These are phyloP conservation scores for Jatropha podagrica DNA, from an alignment of 441 rosid genomes.

Conservation along the genomic window DNA sequence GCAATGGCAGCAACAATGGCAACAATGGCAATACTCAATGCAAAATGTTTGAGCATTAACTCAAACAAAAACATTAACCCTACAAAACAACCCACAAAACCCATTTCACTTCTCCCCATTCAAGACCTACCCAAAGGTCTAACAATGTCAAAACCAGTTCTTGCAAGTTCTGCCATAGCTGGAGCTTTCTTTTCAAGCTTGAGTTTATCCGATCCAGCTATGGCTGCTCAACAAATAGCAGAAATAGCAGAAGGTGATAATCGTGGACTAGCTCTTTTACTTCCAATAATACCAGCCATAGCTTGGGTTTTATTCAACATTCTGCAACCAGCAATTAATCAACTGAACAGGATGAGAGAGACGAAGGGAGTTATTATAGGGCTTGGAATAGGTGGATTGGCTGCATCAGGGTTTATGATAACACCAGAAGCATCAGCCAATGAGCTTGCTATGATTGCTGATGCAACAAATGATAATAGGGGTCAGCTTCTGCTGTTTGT, in stretches of 20 bases:
- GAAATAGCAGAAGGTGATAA: conserved; percentile 62
- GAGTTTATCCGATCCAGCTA: conserved; percentile 66
- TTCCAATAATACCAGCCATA: conserved; percentile 79
- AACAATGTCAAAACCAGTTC: conserved; percentile 33
- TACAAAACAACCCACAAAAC: conserved; percentile 33
- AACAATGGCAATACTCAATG: conserved; percentile 56
- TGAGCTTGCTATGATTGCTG: conserved; percentile 48
- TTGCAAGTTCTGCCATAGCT: conserved; percentile 55
- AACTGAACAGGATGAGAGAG: conserved; percentile 68
- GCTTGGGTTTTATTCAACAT: conserved; percentile 95
- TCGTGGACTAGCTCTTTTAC: conserved; percentile 78
- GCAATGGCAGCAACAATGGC: conserved; percentile 77
- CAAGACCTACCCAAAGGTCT: conserved; percentile 50
- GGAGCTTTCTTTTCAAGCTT: conserved; percentile 76
- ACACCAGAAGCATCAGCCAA: conserved; percentile 52
- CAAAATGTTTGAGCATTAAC: conserved; percentile 53
- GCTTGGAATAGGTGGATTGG: conserved; percentile 70
- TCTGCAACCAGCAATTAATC: conserved; percentile 90
- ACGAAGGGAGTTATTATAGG: conserved; percentile 64
- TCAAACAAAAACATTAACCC: conserved; percentile 26
- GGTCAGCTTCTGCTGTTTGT: conserved; percentile 60
- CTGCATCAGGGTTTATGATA: conserved; percentile 45
- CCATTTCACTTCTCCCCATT: conserved; percentile 39
- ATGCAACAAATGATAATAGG: conserved; percentile 57
- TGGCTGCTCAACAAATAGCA: conserved; percentile 82